phyloP scores from a whole-genome alignment of 768 basidiomycete species.

The Suillus spraguei region DNA sequence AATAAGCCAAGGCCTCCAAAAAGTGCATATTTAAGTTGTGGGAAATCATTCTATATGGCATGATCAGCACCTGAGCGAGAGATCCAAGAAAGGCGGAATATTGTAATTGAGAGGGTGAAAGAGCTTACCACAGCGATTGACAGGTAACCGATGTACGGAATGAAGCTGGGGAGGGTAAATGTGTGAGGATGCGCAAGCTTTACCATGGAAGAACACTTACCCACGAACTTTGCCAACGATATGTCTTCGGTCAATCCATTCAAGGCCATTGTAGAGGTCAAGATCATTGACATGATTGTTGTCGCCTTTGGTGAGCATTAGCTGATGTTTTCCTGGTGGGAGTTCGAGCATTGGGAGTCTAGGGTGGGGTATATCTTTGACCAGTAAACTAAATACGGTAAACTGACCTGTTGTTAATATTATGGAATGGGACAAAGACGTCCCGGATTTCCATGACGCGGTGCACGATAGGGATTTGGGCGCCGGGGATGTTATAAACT shows the following conservation, averaged over 20 bases:
- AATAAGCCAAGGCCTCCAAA: conserved; percentile 75
- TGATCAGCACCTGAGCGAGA: conserved; percentile 9
- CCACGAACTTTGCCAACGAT: conserved; percentile 94
- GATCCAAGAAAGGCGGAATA: not conserved
- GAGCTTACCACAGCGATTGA: conserved; percentile 87
- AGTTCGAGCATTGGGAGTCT: conserved; percentile 18
- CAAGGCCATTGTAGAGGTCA: conserved; percentile 82
- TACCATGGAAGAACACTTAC: conserved; percentile 48
- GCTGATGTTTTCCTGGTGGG: conserved; percentile 51
- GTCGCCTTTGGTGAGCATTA: conserved; percentile 93
- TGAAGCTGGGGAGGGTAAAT: conserved; percentile 56
- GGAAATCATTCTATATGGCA: conserved; percentile 83
- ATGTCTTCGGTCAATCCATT: conserved; percentile 86
- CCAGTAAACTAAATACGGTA: not conserved
- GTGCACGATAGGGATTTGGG: conserved; percentile 95
- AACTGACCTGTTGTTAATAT: conserved; percentile 26
- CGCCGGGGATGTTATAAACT: conserved; percentile 94
- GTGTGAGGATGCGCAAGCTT: not conserved
- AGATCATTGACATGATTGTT: conserved; percentile 92
- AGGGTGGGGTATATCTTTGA: too few relatives aligned
- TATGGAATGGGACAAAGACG: conserved; percentile 39
- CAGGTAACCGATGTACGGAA: conserved; percentile 95
- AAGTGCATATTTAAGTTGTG: conserved; percentile 91
- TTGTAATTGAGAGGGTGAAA: conserved; percentile 14
- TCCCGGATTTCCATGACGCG: conserved; percentile 92